phyloP scores from a whole-genome alignment of 805 yeast genomes.

The Maudiozyma turicensis region DNA sequence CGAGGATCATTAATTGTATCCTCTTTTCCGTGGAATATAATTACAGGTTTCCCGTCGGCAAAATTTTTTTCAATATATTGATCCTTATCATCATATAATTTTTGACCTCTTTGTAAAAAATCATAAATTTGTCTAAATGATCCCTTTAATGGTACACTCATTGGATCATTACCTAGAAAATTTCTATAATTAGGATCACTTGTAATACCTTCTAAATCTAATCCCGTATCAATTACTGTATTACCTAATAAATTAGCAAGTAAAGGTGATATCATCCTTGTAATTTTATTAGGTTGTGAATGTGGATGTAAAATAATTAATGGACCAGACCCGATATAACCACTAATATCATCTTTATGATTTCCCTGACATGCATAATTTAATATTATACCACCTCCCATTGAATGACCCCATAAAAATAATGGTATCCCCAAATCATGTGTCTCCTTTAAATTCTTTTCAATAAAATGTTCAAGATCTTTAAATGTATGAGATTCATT shows the following conservation, averaged over 20 bases:
- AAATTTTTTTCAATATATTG: slow-evolving; percentile 27
- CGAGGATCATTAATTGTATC: slow-evolving; percentile 51
- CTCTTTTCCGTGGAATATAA: slow-evolving; percentile 52
- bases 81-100: slow-evolving; percentile 33
- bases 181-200: slow-evolving; percentile 37
- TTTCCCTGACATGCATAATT: slow-evolving; percentile 54
- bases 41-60: slow-evolving; percentile 34
- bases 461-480: slow-evolving; percentile 47
- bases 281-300: slow-evolving; percentile 42
- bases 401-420: slow-evolving; percentile 58
- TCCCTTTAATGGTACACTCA: slow-evolving; percentile 40
- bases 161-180: slow-evolving; percentile 37
- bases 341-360: slow-evolving; percentile 36
- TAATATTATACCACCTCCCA: slow-evolving; percentile 71
- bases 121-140: slow-evolving; percentile 48
- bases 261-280: slow-evolving; percentile 35
- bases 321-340: slow-evolving; percentile 49
- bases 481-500: slow-evolving; percentile 46
- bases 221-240: slow-evolving; percentile 43
- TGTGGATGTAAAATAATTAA: slow-evolving; percentile 47
- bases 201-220: slow-evolving; percentile 47
- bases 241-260: slow-evolving; percentile 37
- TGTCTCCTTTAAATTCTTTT: slow-evolving; percentile 16
- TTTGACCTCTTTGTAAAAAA: slow-evolving; percentile 53
- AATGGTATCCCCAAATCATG: slow-evolving; percentile 25